Evolutionary conservation across 2,329 filamentous ascomycete species (phyloP).

Genomic region (Colletotrichum sp.): DNA sequence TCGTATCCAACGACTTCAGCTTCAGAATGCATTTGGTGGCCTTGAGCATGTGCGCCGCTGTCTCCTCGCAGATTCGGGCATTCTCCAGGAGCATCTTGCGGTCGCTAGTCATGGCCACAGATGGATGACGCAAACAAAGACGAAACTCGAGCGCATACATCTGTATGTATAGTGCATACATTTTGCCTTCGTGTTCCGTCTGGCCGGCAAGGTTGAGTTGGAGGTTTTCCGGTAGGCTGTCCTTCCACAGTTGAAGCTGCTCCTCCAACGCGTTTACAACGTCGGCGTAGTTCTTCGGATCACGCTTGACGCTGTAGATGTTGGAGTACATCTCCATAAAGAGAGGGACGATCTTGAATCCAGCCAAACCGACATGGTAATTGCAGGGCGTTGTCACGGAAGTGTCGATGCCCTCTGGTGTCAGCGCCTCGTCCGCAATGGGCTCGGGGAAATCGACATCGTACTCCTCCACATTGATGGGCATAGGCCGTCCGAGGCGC

Average conservation of each 20-base stretch:
- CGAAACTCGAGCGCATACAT: slow-evolving; percentile 62
- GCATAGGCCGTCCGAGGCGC: slow-evolving; percentile 79
- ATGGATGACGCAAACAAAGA: slow-evolving; percentile 66
- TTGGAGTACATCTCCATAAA: slow-evolving; percentile 77
- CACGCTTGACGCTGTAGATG: slow-evolving; percentile 73
- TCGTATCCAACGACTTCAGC: slow-evolving; percentile 75
- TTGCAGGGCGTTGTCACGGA: slow-evolving; percentile 63
- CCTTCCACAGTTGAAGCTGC: slow-evolving; percentile 66
- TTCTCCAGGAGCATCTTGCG: slow-evolving; percentile 63
- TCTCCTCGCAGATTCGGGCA: slow-evolving; percentile 69
- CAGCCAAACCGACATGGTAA: slow-evolving; percentile 70
- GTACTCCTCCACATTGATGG: slow-evolving; percentile 74
- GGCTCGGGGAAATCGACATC: slow-evolving; percentile 78
- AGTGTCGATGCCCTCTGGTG: slow-evolving; percentile 66
- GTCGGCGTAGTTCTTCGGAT: slow-evolving; percentile 66
- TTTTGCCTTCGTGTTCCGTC: slow-evolving; percentile 42
- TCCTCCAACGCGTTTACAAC: slow-evolving; percentile 70
- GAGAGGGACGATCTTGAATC: slow-evolving; percentile 68
- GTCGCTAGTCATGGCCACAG: slow-evolving; percentile 60
- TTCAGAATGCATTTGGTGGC: slow-evolving; percentile 64
- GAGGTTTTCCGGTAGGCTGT: slow-evolving; percentile 67
- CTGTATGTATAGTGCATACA: slow-evolving; percentile 60
- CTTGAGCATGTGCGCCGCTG: slow-evolving; percentile 67
- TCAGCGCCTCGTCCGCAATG: slow-evolving; percentile 73
- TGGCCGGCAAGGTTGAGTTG: slow-evolving; percentile 41